Evolutionary conservation across 768 basidiomycete species (phyloP).

Genomic region (Pisolithus orientalis): DNA sequence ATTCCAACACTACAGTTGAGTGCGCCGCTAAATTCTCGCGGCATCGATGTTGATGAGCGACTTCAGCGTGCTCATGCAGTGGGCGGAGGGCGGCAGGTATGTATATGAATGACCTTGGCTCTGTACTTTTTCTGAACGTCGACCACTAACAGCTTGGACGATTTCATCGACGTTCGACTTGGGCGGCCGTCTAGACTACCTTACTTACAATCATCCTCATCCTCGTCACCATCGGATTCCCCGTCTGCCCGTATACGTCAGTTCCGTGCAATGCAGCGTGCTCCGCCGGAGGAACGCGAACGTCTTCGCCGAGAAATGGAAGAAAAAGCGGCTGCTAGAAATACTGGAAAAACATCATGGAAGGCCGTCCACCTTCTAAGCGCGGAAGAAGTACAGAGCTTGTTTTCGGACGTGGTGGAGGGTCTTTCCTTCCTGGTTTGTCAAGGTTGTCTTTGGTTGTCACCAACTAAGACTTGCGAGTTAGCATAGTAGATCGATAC

Average conservation of each 20-base stretch:
- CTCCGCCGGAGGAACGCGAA: conserved; percentile 57
- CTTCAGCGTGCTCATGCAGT: conserved; percentile 81
- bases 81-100: conserved; percentile 81
- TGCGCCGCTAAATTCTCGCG: neutral
- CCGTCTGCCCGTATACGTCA: conserved; percentile 71
- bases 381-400: conserved; percentile 72
- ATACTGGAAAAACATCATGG: conserved; percentile 34
- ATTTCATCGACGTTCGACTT: conserved; percentile 75
- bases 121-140: neutral
- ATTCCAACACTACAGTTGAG: conserved; percentile 84
- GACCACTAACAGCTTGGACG: conserved; percentile 53
- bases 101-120: neutral
- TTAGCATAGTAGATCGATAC: conserved; percentile 76
- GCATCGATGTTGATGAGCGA: neutral
- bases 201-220: conserved; percentile 33
- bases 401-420: conserved; percentile 82
- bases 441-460: conserved; percentile 1
- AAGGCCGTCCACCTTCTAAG: conserved; percentile 81
- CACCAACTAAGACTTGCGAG: conserved; percentile 4
- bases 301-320: conserved; percentile 50
- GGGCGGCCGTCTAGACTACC: conserved; percentile 46
- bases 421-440: conserved; percentile 82
- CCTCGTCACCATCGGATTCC: conserved; percentile 35
- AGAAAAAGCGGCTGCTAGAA: conserved; percentile 19
- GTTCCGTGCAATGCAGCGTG: conserved; percentile 63